Percentiles rank a stretch among this genome's conserved stretches.
phyloP scores from a whole-genome alignment of 345 rosid species.

The Eucalyptus urophylla region DNA sequence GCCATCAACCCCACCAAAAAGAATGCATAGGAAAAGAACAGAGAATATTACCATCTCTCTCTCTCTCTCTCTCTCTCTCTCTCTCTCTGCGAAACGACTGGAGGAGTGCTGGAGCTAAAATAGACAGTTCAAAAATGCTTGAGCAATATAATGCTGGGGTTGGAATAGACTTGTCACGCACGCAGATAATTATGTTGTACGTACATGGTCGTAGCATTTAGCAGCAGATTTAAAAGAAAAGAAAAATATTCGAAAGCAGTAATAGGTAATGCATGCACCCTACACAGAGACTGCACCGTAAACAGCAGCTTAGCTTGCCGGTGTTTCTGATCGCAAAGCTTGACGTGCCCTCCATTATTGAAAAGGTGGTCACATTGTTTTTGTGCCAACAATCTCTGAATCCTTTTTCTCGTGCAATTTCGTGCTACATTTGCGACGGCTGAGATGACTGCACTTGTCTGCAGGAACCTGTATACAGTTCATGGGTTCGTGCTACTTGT shows the following conservation, averaged over 20 bases:
- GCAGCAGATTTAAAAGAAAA: background rate
- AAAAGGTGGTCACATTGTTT: background rate
- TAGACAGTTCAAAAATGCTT: background rate
- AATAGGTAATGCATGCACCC: background rate
- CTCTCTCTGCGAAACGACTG: background rate
- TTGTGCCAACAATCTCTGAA: background rate
- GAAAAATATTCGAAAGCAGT: background rate
- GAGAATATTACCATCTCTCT: background rate
- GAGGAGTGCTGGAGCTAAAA: background rate
- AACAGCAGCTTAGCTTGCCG: background rate
- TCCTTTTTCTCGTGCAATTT: background rate
- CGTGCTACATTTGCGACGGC: background rate
- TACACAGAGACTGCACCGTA: background rate
- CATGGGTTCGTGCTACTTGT: background rate
- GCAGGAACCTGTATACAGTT: background rate
- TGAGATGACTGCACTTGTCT: background rate
- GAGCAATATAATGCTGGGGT: background rate
- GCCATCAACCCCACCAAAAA: background rate
- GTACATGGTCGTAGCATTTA: background rate
- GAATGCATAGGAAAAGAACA: background rate
- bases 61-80: background rate
- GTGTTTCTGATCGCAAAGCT: background rate
- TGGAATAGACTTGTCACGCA: background rate
- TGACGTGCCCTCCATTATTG: background rate
- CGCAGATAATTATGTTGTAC: background rate